Evolutionary conservation across 345 rosid species (phyloP).

Genomic region (Adansonia digitata): DNA sequence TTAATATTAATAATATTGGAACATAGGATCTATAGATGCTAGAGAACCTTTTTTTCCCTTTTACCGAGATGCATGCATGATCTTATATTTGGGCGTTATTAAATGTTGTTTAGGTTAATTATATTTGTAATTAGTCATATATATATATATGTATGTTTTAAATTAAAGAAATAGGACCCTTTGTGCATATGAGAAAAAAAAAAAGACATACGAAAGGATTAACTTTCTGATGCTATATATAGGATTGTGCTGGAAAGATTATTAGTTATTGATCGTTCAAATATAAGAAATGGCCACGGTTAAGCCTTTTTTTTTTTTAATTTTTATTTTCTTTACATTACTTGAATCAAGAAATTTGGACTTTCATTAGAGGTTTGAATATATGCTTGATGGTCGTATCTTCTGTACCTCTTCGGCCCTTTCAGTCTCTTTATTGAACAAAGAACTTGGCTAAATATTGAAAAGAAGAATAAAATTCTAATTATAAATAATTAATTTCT

Average conservation of each 20-base stretch:
- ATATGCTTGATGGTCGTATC: not conserved
- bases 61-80: not conserved
- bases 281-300: not conserved
- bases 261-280: not conserved
- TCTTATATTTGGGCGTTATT: not conserved
- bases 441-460: no score
- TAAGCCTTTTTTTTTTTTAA: not conserved
- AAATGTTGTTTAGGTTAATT: not conserved
- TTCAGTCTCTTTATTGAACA: no score
- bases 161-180: no score
- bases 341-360: not conserved
- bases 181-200: no score
- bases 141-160: no score
- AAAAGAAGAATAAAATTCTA: no score
- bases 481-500: no score
- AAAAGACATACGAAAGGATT: no score
- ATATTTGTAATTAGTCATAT: not conserved
- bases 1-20: not conserved
- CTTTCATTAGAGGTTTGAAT: not conserved
- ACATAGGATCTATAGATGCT: not conserved
- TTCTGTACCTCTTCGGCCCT: no score
- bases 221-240: not conserved
- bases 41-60: slow-evolving; percentile 14
- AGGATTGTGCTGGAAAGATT: no score
- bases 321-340: no score